These are phyloP conservation scores for Aspergillus cavernicola DNA, from an alignment of 495 filamentous ascomycete genomes.

Conservation along the genomic window DNA sequence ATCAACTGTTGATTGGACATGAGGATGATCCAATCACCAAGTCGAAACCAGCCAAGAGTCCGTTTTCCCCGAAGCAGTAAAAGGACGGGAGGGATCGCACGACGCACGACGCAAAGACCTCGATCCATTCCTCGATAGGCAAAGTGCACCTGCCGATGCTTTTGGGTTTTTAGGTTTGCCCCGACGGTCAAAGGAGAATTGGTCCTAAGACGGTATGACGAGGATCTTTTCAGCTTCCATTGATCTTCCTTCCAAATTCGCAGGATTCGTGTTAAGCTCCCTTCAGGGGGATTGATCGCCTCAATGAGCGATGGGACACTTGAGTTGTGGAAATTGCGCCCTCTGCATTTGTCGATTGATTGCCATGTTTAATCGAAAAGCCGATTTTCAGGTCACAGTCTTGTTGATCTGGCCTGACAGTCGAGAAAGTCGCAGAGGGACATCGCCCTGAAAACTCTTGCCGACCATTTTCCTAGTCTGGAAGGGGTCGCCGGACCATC, in stretches of 20 bases:
- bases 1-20: not conserved
- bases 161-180: constrained; percentile 18
- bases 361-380: no score
- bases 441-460: not conserved
- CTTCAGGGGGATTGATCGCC: constrained; percentile 6
- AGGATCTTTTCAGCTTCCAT: not conserved
- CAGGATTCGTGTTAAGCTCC: not conserved
- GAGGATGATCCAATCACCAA: constrained; percentile 1
- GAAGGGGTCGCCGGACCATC: not conserved
- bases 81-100: constrained; percentile 16
- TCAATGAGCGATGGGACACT: not conserved
- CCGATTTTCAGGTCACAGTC: no score
- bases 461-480: constrained; percentile 17
- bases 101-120: no score
- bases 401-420: constrained; percentile 1
- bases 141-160: constrained; percentile 3
- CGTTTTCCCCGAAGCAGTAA: constrained; percentile 14
- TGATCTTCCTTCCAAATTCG: not conserved
- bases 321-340: not conserved
- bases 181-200: constrained; percentile 7
- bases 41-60: constrained; percentile 8
- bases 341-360: no score
- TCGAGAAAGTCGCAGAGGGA: not conserved
- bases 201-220: constrained; percentile 20
- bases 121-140: constrained; percentile 11